A percentile compares a stretch with the other conserved stretches of the same genome.
phyloP scores from a whole-genome alignment of 2,329 filamentous ascomycete species.

The Phialophora expanda region DNA sequence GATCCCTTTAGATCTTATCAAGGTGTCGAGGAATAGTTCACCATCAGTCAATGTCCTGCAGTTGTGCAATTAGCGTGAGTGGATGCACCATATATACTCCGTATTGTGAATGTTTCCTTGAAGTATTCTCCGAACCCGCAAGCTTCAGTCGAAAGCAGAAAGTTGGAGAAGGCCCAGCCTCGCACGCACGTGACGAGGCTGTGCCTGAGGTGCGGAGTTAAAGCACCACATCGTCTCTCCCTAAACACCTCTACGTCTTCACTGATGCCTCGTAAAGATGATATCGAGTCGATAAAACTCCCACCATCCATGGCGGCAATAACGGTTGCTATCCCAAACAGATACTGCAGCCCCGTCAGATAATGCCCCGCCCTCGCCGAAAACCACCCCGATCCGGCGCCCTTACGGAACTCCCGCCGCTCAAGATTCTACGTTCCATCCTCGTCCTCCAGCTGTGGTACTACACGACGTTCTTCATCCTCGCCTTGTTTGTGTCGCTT shows the following conservation, averaged over 20 bases:
- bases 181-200: not conserved
- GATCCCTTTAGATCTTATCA: not conserved
- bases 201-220: not conserved
- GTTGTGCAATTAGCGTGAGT: not conserved
- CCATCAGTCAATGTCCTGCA: not conserved
- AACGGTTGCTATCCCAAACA: constrained; percentile 34
- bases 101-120: constrained; percentile 2
- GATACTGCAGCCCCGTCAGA: constrained; percentile 38
- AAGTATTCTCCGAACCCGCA: not conserved
- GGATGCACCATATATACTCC: not conserved
- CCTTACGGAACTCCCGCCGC: constrained; percentile 68
- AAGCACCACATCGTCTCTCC: constrained; percentile 1
- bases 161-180: constrained; percentile 8
- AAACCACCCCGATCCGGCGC: constrained; percentile 69
- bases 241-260: not conserved
- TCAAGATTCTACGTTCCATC: constrained; percentile 71
- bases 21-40: not conserved
- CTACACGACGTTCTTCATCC: constrained; percentile 64
- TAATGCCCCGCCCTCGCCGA: constrained; percentile 62
- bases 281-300: not conserved
- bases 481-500: constrained; percentile 71
- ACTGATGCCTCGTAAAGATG: not conserved
- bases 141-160: not conserved
- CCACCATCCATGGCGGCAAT: constrained; percentile 30
- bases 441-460: constrained; percentile 67